Percentiles rank a stretch among this genome's conserved stretches.
These are phyloP conservation scores for Delonix regia DNA, from an alignment of 306 rosid species.

Conservation along the genomic window DNA sequence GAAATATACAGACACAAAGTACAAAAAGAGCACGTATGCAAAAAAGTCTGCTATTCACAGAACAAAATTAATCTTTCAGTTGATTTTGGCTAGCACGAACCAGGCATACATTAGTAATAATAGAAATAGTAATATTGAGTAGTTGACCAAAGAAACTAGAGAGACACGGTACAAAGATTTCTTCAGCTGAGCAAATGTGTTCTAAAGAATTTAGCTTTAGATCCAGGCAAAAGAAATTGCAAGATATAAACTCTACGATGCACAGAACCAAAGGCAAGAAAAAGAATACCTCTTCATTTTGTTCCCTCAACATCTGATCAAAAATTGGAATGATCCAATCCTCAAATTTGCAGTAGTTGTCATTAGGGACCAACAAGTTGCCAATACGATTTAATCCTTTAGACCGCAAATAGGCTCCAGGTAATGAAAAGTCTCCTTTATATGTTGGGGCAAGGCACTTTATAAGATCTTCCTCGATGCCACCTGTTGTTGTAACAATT, in stretches of 20 bases:
- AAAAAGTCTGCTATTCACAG: neutral
- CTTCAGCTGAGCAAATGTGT: neutral
- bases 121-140: neutral
- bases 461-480: slow-evolving; percentile 91
- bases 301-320: slow-evolving; percentile 90
- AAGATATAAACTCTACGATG: neutral
- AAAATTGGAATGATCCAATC: slow-evolving; percentile 96
- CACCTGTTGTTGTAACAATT: slow-evolving; percentile 89
- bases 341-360: slow-evolving; percentile 89
- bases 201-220: neutral
- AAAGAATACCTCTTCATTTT: slow-evolving; percentile 61
- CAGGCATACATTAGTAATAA: neutral
- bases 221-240: slow-evolving; percentile 4
- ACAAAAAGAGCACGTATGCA: neutral
- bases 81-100: neutral
- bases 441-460: slow-evolving; percentile 95
- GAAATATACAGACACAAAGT: neutral
- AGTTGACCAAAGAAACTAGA: neutral
- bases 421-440: slow-evolving; percentile 76
- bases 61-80: neutral
- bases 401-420: slow-evolving; percentile 76
- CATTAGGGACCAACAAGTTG: slow-evolving; percentile 92
- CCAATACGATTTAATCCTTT: slow-evolving; percentile 95
- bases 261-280: neutral
- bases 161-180: too few species aligned